Evolutionary conservation across 441 rosid genomes (phyloP), one percentile per base, ranked within the genome.

Genomic region (Kokia cookei): DNA sequence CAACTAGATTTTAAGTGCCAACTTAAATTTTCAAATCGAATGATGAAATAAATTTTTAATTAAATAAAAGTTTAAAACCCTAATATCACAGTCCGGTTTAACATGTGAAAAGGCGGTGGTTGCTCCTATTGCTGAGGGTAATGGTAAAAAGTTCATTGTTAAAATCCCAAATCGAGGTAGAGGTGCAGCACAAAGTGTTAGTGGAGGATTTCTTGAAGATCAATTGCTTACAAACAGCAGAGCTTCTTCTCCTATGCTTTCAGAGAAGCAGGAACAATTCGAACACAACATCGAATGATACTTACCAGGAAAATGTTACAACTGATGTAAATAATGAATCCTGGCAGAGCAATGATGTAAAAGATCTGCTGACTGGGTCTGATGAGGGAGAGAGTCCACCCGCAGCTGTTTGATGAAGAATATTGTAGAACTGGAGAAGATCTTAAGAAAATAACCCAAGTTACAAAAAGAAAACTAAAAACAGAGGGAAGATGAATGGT

Each of bases 151-250:
- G 66, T 69, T 96, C 50, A 89, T 87, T 66, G 94, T 96, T 22
- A 96, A 91, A 84, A 84, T 96, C 43, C 83, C 97, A 24, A 90
- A 83, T 67, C 87, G 87, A 69, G 90, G 90, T 51, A 88, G 88
- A 65, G 91, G 97, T 82, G 97, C 97, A 10, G 88, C 88, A 10
- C 89, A 82, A 74, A 85, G 87, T 84, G 86, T 73, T n/a, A 83
- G 89, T 86, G 97, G 91, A 61, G 92, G 91, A 55, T 85, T 91
- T 22, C 67, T 82, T 57, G 99, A 90, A 67, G 98, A 92, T 65
- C 82, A 82, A 77, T 83, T 84, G 8, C 83, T 79, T n/a, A 84
- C 75, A 80, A 85, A 78, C 74, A 86, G 91, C 87, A 81, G 89
- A 69, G 88, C 87, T 42, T 84, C 91, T 53, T 89, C 97, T 75